A percentile compares a stretch with the other conserved stretches of the same genome.
Conservation (phyloP, 441 rosid genomes). For the Populus hybrid region DNA sequence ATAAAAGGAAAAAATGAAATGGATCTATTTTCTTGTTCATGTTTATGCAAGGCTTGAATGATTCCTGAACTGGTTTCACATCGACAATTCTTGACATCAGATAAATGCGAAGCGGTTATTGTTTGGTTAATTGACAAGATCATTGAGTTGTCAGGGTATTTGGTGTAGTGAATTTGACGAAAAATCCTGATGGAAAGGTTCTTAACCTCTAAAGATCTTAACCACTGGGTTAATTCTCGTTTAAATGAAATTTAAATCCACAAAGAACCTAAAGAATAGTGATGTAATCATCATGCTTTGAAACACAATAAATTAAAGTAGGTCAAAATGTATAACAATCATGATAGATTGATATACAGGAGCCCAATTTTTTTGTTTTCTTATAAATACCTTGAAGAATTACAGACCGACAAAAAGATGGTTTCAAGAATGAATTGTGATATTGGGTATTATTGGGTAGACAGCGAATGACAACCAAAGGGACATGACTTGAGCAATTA, state of each 20-base stretch:
- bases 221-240: not conserved
- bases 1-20: not conserved
- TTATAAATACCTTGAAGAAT: no score
- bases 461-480: not conserved
- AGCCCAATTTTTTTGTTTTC: no score
- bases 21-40: not conserved
- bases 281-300: no score
- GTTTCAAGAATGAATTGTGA: not conserved
- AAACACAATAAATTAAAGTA: no score
- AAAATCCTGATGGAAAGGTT: not conserved
- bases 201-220: no score
- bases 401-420: not conserved
- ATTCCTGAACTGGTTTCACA: not conserved
- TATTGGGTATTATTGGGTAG: no score
- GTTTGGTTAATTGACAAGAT: not conserved
- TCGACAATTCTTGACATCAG: not conserved
- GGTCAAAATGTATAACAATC: no score
- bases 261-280: no score
- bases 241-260: no score
- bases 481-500: no score
- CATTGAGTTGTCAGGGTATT: not conserved
- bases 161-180: not conserved
- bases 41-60: not conserved
- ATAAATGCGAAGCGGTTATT: not conserved
- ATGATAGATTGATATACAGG: no score